Base-by-base conservation (phyloP, 306 rosid genomes). In the Luffa acutangula region DNA sequence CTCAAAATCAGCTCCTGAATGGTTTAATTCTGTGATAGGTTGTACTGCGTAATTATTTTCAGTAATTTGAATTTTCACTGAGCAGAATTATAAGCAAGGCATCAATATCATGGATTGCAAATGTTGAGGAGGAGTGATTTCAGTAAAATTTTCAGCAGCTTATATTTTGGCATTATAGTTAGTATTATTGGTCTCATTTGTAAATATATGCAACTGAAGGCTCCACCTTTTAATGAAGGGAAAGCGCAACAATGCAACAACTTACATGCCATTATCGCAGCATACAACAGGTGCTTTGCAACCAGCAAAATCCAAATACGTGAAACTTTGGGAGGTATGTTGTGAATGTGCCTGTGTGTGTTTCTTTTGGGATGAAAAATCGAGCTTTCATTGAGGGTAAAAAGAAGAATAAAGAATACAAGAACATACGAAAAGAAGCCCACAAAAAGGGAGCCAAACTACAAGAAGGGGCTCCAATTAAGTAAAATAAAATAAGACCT, bases 281-380 rank as follows among this genome's bases (percentile, higher is more conserved):
- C 95, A 89, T 79, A 81, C 93, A 43, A 82, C 94, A 72, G 91
- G 88, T 79, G 93, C 87, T 84, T 77, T 89, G 80, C 92, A 85
- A 74, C 81, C 91, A 80, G 72, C 88, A 75, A 95, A 86, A 87
- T 96, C 99, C 48, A 96, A 96, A 85, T 96, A 96, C 81, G 87
- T 96, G 78, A 96, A 83, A 88, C 93, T 96, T 79, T 96, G 99
- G 99, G 98, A 96, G 98, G 99, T 96, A 85, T 82, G 88, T 83
- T 53, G 67, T 36, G 62, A 31, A 42, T 48, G 64, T 54, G 54
- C 43, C 63, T 36, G 63, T 75, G 60, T 66, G 14, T 74, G 15
- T 75, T 75, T 25, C 31, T 25, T 25, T 25, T 25, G 31, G 31
- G 31, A 25, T 25, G 31, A 25, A 25, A 25, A 25, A 25, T 25